Base-by-base conservation (phyloP, 106 monocot genomes). In the Vanilla planifolia region DNA sequence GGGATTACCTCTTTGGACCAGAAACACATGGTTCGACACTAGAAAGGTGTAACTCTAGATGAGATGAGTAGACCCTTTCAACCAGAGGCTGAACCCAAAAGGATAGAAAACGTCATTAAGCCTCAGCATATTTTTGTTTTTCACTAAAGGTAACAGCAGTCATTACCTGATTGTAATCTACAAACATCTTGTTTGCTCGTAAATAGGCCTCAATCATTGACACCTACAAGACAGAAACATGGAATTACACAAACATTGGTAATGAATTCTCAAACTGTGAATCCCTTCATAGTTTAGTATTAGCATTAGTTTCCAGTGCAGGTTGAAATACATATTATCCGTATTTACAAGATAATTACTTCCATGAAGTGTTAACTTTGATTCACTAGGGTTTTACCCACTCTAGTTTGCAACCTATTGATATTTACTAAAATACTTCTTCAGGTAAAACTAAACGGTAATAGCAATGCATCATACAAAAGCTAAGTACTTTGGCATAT, bases 181-280 rank as follows among this genome's bases (percentile, higher is more conserved):
- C 80, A 84, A 95, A 89, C 89, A 95, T 83, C 3, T 83, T 89
- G 67, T 95, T 95, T 40, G 89, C 94, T 45, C 89, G 79, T 41
- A 89, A 55, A 73, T 83, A 95, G 13, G 94, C 59, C 60, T 95
- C 94, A 59, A 95, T 81, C 89, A 95, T 86, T 13, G 83, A 63
- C 5, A 89, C 83, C 94, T 86, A 70, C 24, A 59, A 35, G 46
- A 34, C 50, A 48, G 25, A 56, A 59, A 29, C 33, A 52, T 11
- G 37, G 39, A 51, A 28, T 34, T 22, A 8, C 11, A 5, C 22
- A 36, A 59, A 23, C n/a, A 19, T 32, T 29, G 27, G 1, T 16
- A 3, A 32, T 29, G 16, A 16, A 30, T 30, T 29, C 30, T 16
- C 22, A 20, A 35, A 22, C 23, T 11, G 34, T 36, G 2, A 32